Percentiles rank a stretch among this genome's conserved stretches.
These are phyloP conservation scores for Drechslerella dactyloides DNA, from an alignment of 2,329 filamentous ascomycete species.

Conservation along the genomic window DNA sequence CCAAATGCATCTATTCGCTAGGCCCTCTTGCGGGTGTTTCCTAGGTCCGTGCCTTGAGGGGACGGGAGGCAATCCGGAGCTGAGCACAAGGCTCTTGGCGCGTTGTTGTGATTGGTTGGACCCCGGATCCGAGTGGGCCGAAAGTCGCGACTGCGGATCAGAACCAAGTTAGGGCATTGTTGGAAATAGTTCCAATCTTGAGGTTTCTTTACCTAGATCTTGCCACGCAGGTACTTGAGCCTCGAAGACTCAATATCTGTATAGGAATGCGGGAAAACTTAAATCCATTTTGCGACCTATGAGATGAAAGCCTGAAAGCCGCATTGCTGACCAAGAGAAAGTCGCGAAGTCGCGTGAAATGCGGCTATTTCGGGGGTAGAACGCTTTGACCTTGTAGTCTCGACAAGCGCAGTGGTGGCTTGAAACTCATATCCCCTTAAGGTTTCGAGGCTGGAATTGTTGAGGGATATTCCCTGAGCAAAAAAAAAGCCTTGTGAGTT, in stretches of 20 bases:
- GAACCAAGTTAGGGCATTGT: not conserved
- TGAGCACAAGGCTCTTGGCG: constrained; percentile 18
- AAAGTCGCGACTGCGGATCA: not conserved
- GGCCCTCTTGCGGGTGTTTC: constrained; percentile 24
- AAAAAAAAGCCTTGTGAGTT: no score
- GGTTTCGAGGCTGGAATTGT: no score
- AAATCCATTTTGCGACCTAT: not conserved
- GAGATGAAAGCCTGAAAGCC: not conserved
- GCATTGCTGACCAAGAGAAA: not conserved
- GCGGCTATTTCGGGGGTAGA: not conserved
- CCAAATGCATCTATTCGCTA: constrained; percentile 27
- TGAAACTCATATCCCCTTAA: no score
- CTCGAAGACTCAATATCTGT: not conserved
- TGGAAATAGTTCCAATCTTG: constrained; percentile 1
- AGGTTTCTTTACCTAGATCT: not conserved
- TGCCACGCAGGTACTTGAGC: not conserved
- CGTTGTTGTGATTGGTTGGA: constrained; percentile 29
- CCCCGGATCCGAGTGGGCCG: constrained; percentile 8
- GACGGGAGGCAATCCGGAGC: constrained; percentile 18
- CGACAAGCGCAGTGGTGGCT: no score
- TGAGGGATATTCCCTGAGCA: no score
- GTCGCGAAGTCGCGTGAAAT: not conserved
- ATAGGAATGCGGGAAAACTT: not conserved
- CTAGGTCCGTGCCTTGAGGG: constrained; percentile 35
- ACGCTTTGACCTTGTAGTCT: not conserved